Base-by-base conservation (phyloP, 306 rosid genomes). In the Casuarina cunninghamiana region DNA sequence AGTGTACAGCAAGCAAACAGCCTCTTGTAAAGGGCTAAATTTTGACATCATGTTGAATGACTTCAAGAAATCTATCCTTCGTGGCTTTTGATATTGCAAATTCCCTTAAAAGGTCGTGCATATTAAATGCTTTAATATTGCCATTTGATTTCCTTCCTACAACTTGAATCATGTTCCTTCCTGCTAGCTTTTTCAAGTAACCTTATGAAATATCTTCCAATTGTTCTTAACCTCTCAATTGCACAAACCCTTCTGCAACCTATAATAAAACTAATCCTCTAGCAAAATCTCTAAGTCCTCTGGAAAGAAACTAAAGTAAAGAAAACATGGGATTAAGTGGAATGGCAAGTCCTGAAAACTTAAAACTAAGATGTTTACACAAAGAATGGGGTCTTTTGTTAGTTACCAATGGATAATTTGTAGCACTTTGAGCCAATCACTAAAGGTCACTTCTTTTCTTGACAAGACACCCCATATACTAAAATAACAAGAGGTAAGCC, bases 401-500 rank as follows among this genome's bases (percentile, higher is more conserved):
- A 41, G 69, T 53, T 54, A 61, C 72, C 62, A 79, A 45, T 72
- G 41, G 12, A 61, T 63, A 53, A n/a, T 48, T 6, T 46, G 45
- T 1, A 19, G 9, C 51, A 60, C 77, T 80, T 26, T 70, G 61
- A n/a, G 77, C 68, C 75, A 84, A 85, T 21, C 78, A 7, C 50
- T 17, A 3, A 16, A 41, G 63, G 58, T 71, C 83, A 83, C 79
- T 76, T 84, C 88, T 48, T 81, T 82, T 66, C 85, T 82, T 3
- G 87, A 85, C 72, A 87, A 71, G 79, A 84, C 77, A 43, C 88
- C 88, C 9, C 88, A 19, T 84, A 72, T 72, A 82, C 91, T 0
- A 84, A 84, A 77, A 87, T 73, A 51, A 88, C 88, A 77, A 84
- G 70, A 71, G 90, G 90, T 74, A 87, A 50, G 46, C 91, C 88